Percentiles rank a stretch among this genome's conserved stretches.
Conservation (phyloP, 176 grass and related monocot species). For the Secale cereale region DNA sequence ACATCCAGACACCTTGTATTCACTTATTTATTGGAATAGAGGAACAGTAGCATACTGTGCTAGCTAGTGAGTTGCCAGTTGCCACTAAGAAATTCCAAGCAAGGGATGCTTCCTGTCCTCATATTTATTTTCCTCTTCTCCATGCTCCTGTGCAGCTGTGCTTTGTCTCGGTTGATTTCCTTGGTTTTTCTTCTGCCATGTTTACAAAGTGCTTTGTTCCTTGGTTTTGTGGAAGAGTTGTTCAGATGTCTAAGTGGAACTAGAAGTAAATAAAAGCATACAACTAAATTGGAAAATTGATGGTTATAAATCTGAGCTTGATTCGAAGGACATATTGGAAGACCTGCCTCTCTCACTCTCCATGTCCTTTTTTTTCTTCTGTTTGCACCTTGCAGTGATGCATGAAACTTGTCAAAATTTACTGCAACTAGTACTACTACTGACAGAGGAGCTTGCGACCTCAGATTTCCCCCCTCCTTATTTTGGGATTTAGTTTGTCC, state of each 20-base stretch:
- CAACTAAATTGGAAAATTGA: too few species aligned
- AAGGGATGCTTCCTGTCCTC: neutral
- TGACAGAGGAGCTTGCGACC: neutral
- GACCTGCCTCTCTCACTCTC: neutral
- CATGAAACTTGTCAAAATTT: neutral
- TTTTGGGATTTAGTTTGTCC: neutral
- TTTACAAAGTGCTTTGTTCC: neutral
- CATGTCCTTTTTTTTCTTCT: neutral
- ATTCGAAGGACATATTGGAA: neutral
- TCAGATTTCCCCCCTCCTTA: neutral
- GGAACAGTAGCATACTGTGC: slow-evolving; percentile 1
- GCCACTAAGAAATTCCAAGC: neutral
- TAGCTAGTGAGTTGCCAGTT: neutral
- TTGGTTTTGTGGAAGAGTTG: neutral
- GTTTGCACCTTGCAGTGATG: neutral
- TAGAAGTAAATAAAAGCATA: neutral
- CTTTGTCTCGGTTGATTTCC: neutral
- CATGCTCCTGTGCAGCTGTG: neutral
- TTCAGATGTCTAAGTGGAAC: neutral
- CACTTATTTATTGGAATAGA: neutral
- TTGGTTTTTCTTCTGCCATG: neutral
- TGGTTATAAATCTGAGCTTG: neutral
- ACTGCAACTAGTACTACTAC: neutral
- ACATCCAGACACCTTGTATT: neutral
- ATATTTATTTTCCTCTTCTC: neutral